phyloP scores from a whole-genome alignment of 768 basidiomycete genomes.

The Leccinum longicurvipes region DNA sequence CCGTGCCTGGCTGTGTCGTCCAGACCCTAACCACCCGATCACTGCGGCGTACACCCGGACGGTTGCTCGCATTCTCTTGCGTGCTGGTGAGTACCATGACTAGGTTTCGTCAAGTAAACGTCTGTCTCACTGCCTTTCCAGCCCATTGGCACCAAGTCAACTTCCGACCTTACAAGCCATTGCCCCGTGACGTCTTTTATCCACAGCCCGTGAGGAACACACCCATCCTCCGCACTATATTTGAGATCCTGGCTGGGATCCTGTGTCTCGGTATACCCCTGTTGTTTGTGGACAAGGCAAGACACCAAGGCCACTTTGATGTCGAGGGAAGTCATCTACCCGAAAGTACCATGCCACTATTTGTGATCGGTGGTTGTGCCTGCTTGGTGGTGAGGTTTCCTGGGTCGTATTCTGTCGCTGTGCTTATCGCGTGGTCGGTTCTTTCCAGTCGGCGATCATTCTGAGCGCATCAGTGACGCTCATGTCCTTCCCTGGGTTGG shows the following conservation, averaged over 20 bases:
- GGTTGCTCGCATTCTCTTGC: conserved; percentile 63
- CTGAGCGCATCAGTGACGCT: conserved; percentile 81
- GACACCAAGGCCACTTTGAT: conserved; percentile 47
- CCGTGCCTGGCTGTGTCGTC: background rate
- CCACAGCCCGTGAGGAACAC: conserved; percentile 26
- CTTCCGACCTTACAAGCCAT: conserved; percentile 66
- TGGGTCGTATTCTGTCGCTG: background rate
- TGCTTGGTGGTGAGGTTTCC: conserved; percentile 55
- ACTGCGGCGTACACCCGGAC: conserved; percentile 55
- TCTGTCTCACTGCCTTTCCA: conserved; percentile 8
- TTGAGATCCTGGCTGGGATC: conserved; percentile 58
- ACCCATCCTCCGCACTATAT: conserved; percentile 45
- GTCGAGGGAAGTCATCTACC: conserved; percentile 52
- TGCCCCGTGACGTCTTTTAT: conserved; percentile 51
- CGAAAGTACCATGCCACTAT: conserved; percentile 50
- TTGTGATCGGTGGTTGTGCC: conserved; percentile 63
- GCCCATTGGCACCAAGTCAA: conserved; percentile 69
- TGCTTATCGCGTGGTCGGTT: conserved; percentile 1
- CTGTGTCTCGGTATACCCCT: conserved; percentile 80
- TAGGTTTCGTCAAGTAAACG: background rate
- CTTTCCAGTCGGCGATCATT: conserved; percentile 67
- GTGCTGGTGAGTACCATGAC: conserved; percentile 51
- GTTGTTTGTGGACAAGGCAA: conserved; percentile 58
- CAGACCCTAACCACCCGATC: conserved; percentile 22
- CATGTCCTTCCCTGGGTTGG: conserved; percentile 73